Conservation (phyloP, 2,329 filamentous ascomycete genomes). For the Chaetothyriales sp. region DNA sequence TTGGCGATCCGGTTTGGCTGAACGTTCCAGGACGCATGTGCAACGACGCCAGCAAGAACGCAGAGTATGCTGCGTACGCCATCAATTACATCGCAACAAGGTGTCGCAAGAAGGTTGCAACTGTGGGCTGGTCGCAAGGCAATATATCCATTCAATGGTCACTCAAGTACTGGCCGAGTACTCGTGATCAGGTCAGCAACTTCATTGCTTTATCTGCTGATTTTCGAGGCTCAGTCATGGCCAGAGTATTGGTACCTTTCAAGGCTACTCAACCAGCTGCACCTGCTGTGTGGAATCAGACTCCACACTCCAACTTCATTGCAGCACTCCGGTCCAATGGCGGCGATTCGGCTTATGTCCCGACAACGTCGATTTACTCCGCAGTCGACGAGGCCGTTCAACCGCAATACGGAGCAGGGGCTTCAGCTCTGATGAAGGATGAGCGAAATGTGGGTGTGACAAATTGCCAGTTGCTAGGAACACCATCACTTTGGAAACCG, state of each 20-base stretch:
- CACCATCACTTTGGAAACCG: constrained; percentile 12
- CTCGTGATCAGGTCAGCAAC: constrained; percentile 32
- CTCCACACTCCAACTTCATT: constrained; percentile 33
- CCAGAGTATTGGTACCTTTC: constrained; percentile 5
- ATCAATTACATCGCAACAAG: constrained; percentile 42
- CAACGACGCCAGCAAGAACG: constrained; percentile 37
- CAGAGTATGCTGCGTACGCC: constrained; percentile 42
- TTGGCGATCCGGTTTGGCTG: constrained; percentile 41
- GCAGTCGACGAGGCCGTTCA: constrained; percentile 39
- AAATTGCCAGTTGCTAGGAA: constrained; percentile 36
- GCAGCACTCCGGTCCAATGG: constrained; percentile 28
- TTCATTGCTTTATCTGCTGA: constrained; percentile 41
- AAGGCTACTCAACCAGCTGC: constrained; percentile 17
- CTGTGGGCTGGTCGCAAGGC: constrained; percentile 45
- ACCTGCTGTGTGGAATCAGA: constrained; percentile 36
- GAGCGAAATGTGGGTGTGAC: constrained; percentile 33
- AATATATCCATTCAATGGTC: constrained; percentile 44
- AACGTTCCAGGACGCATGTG: constrained; percentile 39
- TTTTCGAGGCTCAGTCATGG: constrained; percentile 35
- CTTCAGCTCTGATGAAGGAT: constrained; percentile 32
- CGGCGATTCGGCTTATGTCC: constrained; percentile 41
- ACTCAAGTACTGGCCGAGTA: constrained; percentile 44
- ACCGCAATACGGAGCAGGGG: constrained; percentile 34
- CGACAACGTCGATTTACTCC: constrained; percentile 42
- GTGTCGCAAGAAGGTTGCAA: constrained; percentile 27